A percentile compares a stretch with the other conserved stretches of the same genome.
These are phyloP conservation scores for Pezicula radicicola DNA, from an alignment of 2,329 filamentous ascomycete genomes.

Conservation along the genomic window DNA sequence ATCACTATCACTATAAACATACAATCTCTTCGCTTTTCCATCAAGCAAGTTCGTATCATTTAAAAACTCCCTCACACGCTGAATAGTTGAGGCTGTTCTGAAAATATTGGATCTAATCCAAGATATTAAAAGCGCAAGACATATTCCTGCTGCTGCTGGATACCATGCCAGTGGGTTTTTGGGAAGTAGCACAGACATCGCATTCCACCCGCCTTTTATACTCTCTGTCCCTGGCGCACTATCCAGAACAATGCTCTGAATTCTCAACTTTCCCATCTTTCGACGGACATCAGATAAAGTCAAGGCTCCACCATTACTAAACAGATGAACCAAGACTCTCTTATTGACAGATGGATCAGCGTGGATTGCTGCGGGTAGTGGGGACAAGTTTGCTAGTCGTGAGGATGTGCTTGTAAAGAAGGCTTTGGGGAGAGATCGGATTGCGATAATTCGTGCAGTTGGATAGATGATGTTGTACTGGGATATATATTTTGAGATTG, in stretches of 20 bases:
- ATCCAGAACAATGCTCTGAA: constrained; percentile 11
- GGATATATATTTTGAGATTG: constrained; percentile 1
- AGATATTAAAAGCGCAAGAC: background rate
- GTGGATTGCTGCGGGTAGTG: constrained; percentile 8
- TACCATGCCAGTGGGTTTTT: constrained; percentile 3
- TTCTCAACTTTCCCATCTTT: constrained; percentile 5
- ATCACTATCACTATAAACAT: constrained; percentile 19
- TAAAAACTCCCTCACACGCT: constrained; percentile 2
- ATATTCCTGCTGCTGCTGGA: background rate
- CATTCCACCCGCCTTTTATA: constrained; percentile 2
- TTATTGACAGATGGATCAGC: constrained; percentile 4
- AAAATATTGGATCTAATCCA: constrained; percentile 1
- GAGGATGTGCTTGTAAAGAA: constrained; percentile 10
- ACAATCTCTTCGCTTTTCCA: constrained; percentile 14
- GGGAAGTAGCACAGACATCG: constrained; percentile 1
- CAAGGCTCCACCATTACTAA: constrained; percentile 14
- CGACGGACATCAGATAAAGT: constrained; percentile 8
- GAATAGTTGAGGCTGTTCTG: constrained; percentile 1
- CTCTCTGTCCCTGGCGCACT: constrained; percentile 10
- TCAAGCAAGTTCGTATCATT: constrained; percentile 12
- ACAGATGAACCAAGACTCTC: constrained; percentile 11
- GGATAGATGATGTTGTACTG: constrained; percentile 14
- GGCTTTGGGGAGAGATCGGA: constrained; percentile 6
- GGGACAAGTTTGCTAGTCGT: constrained; percentile 6
- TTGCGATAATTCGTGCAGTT: constrained; percentile 9